A percentile compares a stretch with the other conserved stretches of the same genome.
Conservation (phyloP, 495 filamentous ascomycete species). For the Podospora tetraspora region DNA sequence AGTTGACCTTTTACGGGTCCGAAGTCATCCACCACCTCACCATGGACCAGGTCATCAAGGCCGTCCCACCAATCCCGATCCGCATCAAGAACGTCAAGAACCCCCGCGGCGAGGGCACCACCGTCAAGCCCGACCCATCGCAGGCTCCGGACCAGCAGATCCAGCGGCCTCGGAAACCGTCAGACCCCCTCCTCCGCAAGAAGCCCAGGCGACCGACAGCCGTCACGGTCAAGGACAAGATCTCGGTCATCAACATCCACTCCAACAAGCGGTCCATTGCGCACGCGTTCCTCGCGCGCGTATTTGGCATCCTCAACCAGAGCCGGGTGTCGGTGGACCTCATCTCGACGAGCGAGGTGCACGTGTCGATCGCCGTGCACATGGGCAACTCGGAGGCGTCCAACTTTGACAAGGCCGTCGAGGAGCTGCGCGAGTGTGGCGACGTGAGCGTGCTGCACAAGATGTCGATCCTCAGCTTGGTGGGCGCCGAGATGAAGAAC, state of each 20-base stretch:
- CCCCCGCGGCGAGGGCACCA: slow-evolving; percentile 76
- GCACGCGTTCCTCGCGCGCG: slow-evolving; percentile 85
- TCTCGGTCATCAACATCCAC: slow-evolving; percentile 90
- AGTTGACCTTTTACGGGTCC: slow-evolving; percentile 88
- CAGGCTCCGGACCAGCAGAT: slow-evolving; percentile 43
- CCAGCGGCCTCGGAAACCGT: slow-evolving; percentile 35
- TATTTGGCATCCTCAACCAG: slow-evolving; percentile 79
- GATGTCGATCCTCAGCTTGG: slow-evolving; percentile 89
- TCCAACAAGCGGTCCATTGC: slow-evolving; percentile 72
- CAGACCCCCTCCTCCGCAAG: slow-evolving; percentile 39
- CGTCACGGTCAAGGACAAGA: slow-evolving; percentile 91
- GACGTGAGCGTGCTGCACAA: slow-evolving; percentile 76
- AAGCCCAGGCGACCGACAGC: slow-evolving; percentile 64
- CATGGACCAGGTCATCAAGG: slow-evolving; percentile 96
- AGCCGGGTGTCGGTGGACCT: slow-evolving; percentile 81
- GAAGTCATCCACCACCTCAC: slow-evolving; percentile 97
- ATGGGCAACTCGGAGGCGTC: slow-evolving; percentile 60
- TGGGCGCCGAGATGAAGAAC: slow-evolving; percentile 91
- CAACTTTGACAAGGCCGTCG: slow-evolving; percentile 60
- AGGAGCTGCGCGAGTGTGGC: slow-evolving; percentile 67
- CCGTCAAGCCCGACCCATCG: slow-evolving; percentile 62
- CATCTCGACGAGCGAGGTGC: slow-evolving; percentile 89
- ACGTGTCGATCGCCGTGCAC: slow-evolving; percentile 93
- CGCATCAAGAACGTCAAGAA: slow-evolving; percentile 99
- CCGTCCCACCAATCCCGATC: slow-evolving; percentile 75